These are phyloP conservation scores for Aspergillus cavernicola DNA, from an alignment of 495 filamentous ascomycete genomes.

Conservation along the genomic window DNA sequence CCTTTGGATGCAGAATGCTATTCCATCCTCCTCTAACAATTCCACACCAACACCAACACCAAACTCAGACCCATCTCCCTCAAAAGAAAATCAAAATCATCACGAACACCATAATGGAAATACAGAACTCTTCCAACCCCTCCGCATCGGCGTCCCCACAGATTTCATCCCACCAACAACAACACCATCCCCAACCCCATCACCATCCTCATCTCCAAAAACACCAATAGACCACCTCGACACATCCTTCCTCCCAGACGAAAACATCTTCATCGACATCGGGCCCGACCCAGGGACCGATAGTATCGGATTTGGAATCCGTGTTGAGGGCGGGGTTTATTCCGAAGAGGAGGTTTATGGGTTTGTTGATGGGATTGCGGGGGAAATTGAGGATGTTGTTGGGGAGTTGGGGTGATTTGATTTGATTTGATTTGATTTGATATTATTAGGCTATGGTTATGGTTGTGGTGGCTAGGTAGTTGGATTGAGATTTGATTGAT, in stretches of 20 bases:
- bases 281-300: slow-evolving; percentile 21
- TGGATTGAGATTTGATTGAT: no score
- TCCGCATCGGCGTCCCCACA: slow-evolving; percentile 23
- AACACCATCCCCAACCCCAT: slow-evolving; percentile 1
- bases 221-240: slow-evolving; percentile 24
- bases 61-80: not conserved
- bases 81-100: slow-evolving; percentile 1
- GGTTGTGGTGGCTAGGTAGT: no score
- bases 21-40: slow-evolving; percentile 8
- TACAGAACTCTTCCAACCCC: slow-evolving; percentile 16
- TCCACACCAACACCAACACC: not conserved
- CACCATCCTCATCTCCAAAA: not conserved
- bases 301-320: slow-evolving; percentile 27
- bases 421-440: no score
- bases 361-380: slow-evolving; percentile 20
- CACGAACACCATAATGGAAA: not conserved
- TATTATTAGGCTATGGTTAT: no score
- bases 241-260: slow-evolving; percentile 21
- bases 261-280: slow-evolving; percentile 32
- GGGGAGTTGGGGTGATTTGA: not conserved
- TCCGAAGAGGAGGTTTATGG: slow-evolving; percentile 16
- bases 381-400: slow-evolving; percentile 21
- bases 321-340: slow-evolving; percentile 25
- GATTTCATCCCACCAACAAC: slow-evolving; percentile 21
- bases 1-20: slow-evolving; percentile 26